Conservation (phyloP, 495 filamentous ascomycete genomes). For the Bathelium albidoporum region DNA sequence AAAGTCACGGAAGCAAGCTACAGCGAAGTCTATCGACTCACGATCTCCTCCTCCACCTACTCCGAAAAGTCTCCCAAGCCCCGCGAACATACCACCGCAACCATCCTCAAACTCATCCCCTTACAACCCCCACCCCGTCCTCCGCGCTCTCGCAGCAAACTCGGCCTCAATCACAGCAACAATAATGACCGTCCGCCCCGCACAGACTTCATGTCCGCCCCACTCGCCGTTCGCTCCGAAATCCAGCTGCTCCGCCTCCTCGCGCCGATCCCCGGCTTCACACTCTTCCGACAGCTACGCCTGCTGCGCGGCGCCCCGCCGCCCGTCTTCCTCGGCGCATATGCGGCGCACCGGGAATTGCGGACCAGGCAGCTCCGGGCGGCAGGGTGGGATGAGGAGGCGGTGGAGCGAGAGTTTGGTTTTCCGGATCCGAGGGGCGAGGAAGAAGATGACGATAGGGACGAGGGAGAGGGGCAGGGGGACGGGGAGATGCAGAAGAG, state of each 20-base stretch:
- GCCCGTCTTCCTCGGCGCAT: conserved; percentile 51
- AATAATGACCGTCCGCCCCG: conserved; percentile 26
- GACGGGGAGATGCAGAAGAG: conserved; percentile 44
- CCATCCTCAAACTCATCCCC: conserved; percentile 35
- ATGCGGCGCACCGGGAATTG: conserved; percentile 49
- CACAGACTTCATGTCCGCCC: conserved; percentile 30
- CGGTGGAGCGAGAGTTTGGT: conserved; percentile 49
- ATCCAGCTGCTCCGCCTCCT: conserved; percentile 66
- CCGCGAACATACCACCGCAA: conserved; percentile 28
- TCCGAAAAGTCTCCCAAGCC: conserved; percentile 25
- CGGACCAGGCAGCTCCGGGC: conserved; percentile 19
- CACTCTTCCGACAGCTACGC: conserved; percentile 71
- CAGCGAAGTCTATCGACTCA: conserved; percentile 57
- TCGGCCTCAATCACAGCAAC: conserved; percentile 13
- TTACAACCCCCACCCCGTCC: conserved; percentile 29
- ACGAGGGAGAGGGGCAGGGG: conserved; percentile 78
- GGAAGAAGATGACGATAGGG: conserved; percentile 46
- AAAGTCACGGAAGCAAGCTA: conserved; percentile 65
- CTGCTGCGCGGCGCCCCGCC: conserved; percentile 62
- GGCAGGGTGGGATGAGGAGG: conserved; percentile 33
- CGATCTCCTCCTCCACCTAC: conserved; percentile 31
- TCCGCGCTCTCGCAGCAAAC: not conserved
- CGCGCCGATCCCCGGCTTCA: conserved; percentile 75
- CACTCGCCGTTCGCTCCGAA: conserved; percentile 53
- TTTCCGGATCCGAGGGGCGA: conserved; percentile 54